Evolutionary conservation across 202 grass and related monocot genomes (phyloP), one percentile per base, ranked within the genome.

Genomic region (Eragrostis tef): DNA sequence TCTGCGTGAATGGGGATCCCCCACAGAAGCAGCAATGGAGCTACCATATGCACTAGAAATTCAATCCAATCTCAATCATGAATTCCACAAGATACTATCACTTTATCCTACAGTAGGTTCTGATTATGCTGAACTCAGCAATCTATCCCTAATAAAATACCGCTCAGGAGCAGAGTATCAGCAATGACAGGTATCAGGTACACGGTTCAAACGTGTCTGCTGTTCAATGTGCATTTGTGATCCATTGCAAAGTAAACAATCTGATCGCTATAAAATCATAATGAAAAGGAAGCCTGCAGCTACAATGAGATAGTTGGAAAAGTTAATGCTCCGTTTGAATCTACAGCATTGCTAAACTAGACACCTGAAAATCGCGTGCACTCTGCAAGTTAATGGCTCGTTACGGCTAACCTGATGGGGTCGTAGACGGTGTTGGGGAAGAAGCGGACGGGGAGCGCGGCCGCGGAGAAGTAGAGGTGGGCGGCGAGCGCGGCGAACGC

Each of bases 351-450:
- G 21, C 8, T 6, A 62, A 5, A 51, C 27, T 64, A 4, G 36
- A 20, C 41, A 51, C 7, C 74, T 29, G 36, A 66, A 74, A 74
- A 36, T 8, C 34, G 31, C 31, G 1, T 1, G 31, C 31, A 34
- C 31, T 2, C 31, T 34, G n/a, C n/a, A n/a, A n/a, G n/a, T n/a
- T n/a, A n/a, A n/a, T n/a, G n/a, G n/a, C n/a, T n/a, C n/a, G n/a
- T n/a, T n/a, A n/a, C n/a, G 0, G 74, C 5, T 77, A 11, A 93
- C 92, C 90, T 94, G 85, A 98, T 84, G 44, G 95, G 95, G 39
- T 94, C 90, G 77, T 93, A 98, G 84, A 94, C 92, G 53, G 90
- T 88, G 69, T 94, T 98, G 47, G 95, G 95, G 88, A 91, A 91
- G 88, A 93, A 98, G 22, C 84, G 88, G 63, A 92, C 92, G 36